Base-by-base conservation (phyloP, 2,329 filamentous ascomycete species). In the Diplodia mutila region DNA sequence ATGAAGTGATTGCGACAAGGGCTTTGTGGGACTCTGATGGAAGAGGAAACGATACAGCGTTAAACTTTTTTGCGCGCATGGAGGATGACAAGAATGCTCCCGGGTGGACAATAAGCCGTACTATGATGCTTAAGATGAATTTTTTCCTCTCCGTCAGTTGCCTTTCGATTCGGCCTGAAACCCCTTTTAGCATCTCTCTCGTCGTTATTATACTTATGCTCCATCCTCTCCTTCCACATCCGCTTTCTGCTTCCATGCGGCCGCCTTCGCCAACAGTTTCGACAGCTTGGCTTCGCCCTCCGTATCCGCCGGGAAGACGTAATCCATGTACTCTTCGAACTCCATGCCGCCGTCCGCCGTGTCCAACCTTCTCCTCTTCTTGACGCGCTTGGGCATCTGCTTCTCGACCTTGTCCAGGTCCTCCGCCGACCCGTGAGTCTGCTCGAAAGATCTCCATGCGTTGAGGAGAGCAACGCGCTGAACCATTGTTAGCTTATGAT, bases 251-350 rank as follows among this genome's bases (percentile, higher is more conserved):
- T 97, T 97, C 93, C 94, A 98, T 72, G 89, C 88, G 78, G 93
- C 90, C 67, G 94, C 94, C 86, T 90, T 90, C 70, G 92, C 90
- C 81, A 97, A 82, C 78, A 98, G 84, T 77, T 91, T 92, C 63
- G 91, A 91, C 79, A 97, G 82, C 74, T 92, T 94, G 72, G 91
- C 91, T 67, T 91, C 90, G 76, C 92, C 90, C 81, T 92, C 88
- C 78, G 97, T 94, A 82, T 98, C 95, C 4, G 92, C 93, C 0
- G 95, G 95, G 87, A 99, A 99, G 39, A 99, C 88, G 74, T 97
- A 98, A 79, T 98, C 95, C 81, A 95, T 88, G 79, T 97, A 98
- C 82, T 99, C 95, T 85, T 99, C 93, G 83, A 93, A 97, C 46
- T 88, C 90, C 57, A 63, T 64, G 27, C 59, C 66, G 14, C 66